phyloP scores from a whole-genome alignment of 2,329 filamentous ascomycete species.

The Claviceps arundinis region DNA sequence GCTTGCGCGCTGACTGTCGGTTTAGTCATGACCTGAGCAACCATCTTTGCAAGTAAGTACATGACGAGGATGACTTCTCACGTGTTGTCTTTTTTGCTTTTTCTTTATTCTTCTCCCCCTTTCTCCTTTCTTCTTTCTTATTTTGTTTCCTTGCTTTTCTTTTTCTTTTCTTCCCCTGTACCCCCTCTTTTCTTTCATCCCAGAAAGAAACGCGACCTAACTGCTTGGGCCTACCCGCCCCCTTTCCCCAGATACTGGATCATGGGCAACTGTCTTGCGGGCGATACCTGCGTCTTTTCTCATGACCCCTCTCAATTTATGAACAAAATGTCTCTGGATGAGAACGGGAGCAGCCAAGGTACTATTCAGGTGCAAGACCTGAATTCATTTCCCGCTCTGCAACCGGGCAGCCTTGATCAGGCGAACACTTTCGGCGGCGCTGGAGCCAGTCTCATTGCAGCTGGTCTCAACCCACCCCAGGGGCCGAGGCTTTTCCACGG shows the following conservation, averaged over 20 bases:
- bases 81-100: background rate
- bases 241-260: conserved; percentile 65
- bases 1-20: conserved; percentile 85
- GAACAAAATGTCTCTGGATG: conserved; percentile 65
- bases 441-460: conserved; percentile 36
- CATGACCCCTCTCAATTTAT: conserved; percentile 84
- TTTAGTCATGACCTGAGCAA: conserved; percentile 95
- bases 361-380: conserved; percentile 72
- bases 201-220: background rate
- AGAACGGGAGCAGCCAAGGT: conserved; percentile 45
- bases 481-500: conserved; percentile 52
- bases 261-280: conserved; percentile 86
- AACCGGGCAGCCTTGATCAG: conserved; percentile 45
- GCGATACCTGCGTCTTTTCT: conserved; percentile 89
- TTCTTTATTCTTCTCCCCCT: background rate
- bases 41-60: conserved; percentile 90
- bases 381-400: conserved; percentile 70
- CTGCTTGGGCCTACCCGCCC: background rate
- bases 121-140: background rate
- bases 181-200: too few species aligned
- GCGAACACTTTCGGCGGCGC: conserved; percentile 36
- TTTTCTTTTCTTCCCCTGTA: background rate
- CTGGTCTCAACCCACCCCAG: conserved; percentile 51
- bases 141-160: background rate
- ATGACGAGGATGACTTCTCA: background rate